A percentile compares a stretch with the other conserved stretches of the same genome.
Conservation (phyloP, 495 filamentous ascomycete genomes). For the Daldinia caldariorum region DNA sequence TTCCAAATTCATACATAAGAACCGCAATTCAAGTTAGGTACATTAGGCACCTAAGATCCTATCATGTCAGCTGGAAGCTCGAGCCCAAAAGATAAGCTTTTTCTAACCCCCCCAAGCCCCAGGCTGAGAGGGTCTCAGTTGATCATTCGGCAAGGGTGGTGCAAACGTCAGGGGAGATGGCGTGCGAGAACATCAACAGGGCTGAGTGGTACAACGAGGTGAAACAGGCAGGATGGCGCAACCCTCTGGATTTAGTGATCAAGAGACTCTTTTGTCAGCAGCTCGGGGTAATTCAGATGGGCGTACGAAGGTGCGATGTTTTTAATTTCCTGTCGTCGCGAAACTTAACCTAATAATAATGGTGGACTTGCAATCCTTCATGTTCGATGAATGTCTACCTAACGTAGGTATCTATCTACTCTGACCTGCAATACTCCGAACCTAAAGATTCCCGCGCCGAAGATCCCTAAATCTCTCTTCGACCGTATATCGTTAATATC, state of each 20-base stretch:
- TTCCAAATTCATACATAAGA: background rate
- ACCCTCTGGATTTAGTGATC: slow-evolving; percentile 31
- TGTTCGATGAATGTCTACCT: background rate
- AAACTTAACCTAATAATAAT: slow-evolving; percentile 15
- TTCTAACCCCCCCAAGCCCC: background rate
- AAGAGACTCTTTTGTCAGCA: slow-evolving; percentile 42
- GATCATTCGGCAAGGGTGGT: slow-evolving; percentile 21
- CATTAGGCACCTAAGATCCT: background rate
- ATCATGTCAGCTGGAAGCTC: background rate
- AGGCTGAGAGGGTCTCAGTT: background rate
- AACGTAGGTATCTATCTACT: no score
- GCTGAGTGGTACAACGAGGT: slow-evolving; percentile 35
- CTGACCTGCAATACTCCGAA: background rate
- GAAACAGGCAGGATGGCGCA: slow-evolving; percentile 42
- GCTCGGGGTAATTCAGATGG: slow-evolving; percentile 32
- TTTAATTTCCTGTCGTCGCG: slow-evolving; percentile 7
- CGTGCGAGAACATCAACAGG: slow-evolving; percentile 38
- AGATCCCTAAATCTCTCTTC: background rate
- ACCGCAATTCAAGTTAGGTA: background rate
- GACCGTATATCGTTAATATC: background rate
- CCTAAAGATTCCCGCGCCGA: background rate
- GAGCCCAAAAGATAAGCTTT: slow-evolving; percentile 1
- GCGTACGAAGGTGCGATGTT: slow-evolving; percentile 15
- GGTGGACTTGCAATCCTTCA: slow-evolving; percentile 4
- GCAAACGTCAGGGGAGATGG: slow-evolving; percentile 36